Evolutionary conservation across 1,284 basidiomycete species (phyloP), one percentile per base, ranked within the genome.

Genomic region (Marasmius sp.): DNA sequence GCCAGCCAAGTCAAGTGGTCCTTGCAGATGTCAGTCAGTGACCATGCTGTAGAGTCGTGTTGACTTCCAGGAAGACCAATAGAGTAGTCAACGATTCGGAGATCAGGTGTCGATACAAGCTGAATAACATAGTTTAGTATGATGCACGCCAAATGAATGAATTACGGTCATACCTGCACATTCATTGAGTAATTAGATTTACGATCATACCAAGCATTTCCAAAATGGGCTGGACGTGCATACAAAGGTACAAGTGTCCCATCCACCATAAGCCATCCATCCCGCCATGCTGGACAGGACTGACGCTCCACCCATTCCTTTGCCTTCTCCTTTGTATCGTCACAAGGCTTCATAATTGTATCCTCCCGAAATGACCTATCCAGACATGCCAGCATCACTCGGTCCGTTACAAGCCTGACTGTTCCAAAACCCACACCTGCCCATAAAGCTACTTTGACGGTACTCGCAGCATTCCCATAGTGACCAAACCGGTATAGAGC

Each of bases 401-500:
- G 59, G 12, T 62, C 20, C 41, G 74, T 74, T 20, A 62, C 61
- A 14, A 69, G 72, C 6, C 72, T 62, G 37, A 78, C 71, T 20
- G 66, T 65, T 1, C 74, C 72, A 0, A 60, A 62, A 20, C 64
- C 65, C 14, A 74, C 61, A 3, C 75, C 74, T 11, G 73, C 72
- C 75, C 74, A 78, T 20, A 75, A 68, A 16, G 70, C 73, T 48
- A 78, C 65, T 16, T 64, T 62, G 20, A 74, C 67, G 10, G 72
- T 67, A 0, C 68, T 69, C 1, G 73, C 69, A 9, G 69, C 69
- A 70, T 78, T 78, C 1, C 72, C 69, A 64, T 73, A 65, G 48
- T 78, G 73, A 0, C 74, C 71, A 57, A 72, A 69, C 8, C 63
- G 66, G 61, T 66, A 77, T 3, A 75, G 64, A 0, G 69, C 61